Evolutionary conservation across 192 early-diverging fungal genomes (phyloP), one percentile per base, ranked within the genome.

Genomic region (Diversispora eburnea): DNA sequence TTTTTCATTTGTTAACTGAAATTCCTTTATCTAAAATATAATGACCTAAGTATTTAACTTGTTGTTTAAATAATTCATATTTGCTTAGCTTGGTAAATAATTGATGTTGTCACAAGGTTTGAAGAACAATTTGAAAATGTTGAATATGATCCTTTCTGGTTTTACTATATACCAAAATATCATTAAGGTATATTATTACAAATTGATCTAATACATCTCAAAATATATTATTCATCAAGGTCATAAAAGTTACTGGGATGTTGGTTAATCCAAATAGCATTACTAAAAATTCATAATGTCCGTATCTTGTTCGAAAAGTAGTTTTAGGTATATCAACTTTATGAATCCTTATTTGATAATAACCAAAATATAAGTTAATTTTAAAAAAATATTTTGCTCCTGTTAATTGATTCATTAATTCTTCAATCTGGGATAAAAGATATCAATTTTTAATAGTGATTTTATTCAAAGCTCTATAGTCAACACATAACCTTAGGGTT

Each of bases 401-500:
- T n/a, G n/a, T n/a, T n/a, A n/a, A n/a, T n/a, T n/a, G n/a, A n/a
- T n/a, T n/a, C n/a, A n/a, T n/a, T n/a, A n/a, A n/a, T n/a, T n/a
- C n/a, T n/a, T n/a, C n/a, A n/a, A n/a, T n/a, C n/a, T n/a, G n/a
- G n/a, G n/a, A n/a, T n/a, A n/a, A n/a, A n/a, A n/a, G n/a, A n/a
- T n/a, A n/a, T n/a, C n/a, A n/a, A n/a, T n/a, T n/a, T n/a, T n/a
- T n/a, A n/a, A n/a, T n/a, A n/a, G n/a, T n/a, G n/a, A n/a, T n/a
- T n/a, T n/a, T 75, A 69, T 91, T 89, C 51, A 91, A 58, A 1
- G 76, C 81, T 41, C 85, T 64, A 62, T 87, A 89, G 54, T 77
- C 72, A 22, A 73, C 66, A 47, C 63, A 73, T 10, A 73, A 61
- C 3, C 67, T 61, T 13, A 77, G 72, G 0, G 69, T 65, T 2